These are phyloP conservation scores for Lasiosphaeria hispida DNA, from an alignment of 495 filamentous ascomycete species.

Conservation along the genomic window DNA sequence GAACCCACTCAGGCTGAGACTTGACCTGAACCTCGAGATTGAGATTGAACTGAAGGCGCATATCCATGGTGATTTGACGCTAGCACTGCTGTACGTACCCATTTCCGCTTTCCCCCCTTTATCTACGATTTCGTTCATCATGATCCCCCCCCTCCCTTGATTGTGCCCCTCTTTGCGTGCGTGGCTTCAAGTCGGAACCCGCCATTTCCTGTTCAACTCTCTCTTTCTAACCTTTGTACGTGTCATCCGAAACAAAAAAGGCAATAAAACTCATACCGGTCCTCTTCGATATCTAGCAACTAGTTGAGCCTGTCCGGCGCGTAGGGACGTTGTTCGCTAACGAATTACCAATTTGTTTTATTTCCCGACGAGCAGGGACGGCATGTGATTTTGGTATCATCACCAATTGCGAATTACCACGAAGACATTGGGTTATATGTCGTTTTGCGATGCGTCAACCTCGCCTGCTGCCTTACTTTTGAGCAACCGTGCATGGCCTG, in stretches of 20 bases:
- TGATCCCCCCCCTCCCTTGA: neutral
- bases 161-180: neutral
- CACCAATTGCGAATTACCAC: too few species aligned
- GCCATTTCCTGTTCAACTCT: neutral
- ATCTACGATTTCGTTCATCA: neutral
- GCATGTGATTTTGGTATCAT: slow-evolving; percentile 3
- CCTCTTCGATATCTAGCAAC: slow-evolving; percentile 9
- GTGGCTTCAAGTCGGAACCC: slow-evolving; percentile 7
- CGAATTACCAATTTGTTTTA: neutral
- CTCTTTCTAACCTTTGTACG: neutral
- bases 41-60: slow-evolving; percentile 88
- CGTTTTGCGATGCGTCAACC: neutral
- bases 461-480: too few species aligned
- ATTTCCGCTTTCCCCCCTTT: slow-evolving; percentile 8
- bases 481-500: too few species aligned
- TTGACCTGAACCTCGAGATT: slow-evolving; percentile 86
- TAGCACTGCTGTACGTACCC: slow-evolving; percentile 72
- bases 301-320: neutral
- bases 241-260: neutral
- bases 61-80: slow-evolving; percentile 85
- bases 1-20: slow-evolving; percentile 71
- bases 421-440: neutral
- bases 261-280: slow-evolving; percentile 16
- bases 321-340: neutral
- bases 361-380: slow-evolving; percentile 6